phyloP scores from a whole-genome alignment of 805 yeast genomes.

The Cyberlindnera maclurae region DNA sequence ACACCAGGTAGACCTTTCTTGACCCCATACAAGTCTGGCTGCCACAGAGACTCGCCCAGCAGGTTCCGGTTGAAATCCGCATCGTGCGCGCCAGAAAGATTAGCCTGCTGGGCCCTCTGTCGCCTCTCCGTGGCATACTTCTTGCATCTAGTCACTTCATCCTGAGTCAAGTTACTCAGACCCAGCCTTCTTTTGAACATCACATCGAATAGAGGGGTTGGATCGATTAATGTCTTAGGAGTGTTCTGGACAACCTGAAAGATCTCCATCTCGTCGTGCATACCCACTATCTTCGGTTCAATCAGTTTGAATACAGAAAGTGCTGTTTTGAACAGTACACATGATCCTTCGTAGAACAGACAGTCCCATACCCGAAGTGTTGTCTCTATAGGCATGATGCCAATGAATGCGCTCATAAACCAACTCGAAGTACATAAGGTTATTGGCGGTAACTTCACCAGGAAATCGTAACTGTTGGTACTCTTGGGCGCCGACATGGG shows the following conservation, averaged over 20 bases:
- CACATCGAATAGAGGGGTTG: constrained; percentile 59
- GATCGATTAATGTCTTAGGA: constrained; percentile 68
- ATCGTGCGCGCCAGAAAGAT: constrained; percentile 15
- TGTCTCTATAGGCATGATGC: constrained; percentile 82
- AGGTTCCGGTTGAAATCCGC: constrained; percentile 22
- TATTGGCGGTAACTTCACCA: constrained; percentile 78
- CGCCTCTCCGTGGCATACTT: constrained; percentile 68
- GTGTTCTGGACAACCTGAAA: constrained; percentile 82
- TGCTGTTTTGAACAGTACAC: constrained; percentile 75
- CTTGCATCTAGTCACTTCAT: constrained; percentile 72
- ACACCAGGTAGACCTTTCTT: constrained; percentile 41
- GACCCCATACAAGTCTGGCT: constrained; percentile 36
- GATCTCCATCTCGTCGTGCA: constrained; percentile 50
- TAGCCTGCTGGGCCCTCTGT: constrained; percentile 16
- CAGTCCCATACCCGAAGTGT: constrained; percentile 92
- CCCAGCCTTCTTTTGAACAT: constrained; percentile 71
- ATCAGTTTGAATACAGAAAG: constrained; percentile 71
- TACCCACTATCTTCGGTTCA: constrained; percentile 50
- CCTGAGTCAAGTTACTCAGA: constrained; percentile 71
- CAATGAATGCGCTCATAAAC: constrained; percentile 97
- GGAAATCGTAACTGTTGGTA: constrained; percentile 36
- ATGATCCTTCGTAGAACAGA: constrained; percentile 85
- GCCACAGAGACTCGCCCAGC: constrained; percentile 27
- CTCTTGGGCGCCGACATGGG: constrained; percentile 18
- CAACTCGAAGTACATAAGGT: constrained; percentile 93